Base-by-base conservation (phyloP, 1,284 basidiomycete species). In the Lentinula novae-zelandiae region DNA sequence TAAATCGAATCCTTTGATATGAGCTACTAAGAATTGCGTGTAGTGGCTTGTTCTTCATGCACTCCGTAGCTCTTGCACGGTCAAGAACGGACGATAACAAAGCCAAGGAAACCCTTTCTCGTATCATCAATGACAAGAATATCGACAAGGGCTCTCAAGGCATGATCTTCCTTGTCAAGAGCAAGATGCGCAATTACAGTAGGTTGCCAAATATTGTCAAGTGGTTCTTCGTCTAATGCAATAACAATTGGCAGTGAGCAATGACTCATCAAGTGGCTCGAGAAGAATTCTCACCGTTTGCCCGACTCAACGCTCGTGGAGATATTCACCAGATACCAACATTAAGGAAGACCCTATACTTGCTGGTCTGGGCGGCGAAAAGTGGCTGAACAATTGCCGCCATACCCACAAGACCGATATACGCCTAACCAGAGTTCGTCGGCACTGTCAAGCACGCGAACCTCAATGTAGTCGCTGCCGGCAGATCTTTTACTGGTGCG, bases 101-200 rank as follows among this genome's bases (percentile, higher is more conserved):
- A 48, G 53, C 52, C 17, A 49, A 54, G 22, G 27, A 55, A 27
- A 39, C 33, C 6, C 52, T 60, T 17, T 52, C 52, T n/a, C 22
- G n/a, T 42, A 39, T 60, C 42, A 15, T 55, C 33, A 55, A 55
- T 17, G 57, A 58, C 40, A 55, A 55, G 36, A 40, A 46, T 31
- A 42, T 13, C 34, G 17, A 53, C 34, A 38, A 31, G 15, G 34
- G 39, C 34, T 17, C 52, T 49, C 17, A 20, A 31, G 22, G 13
- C 17, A 49, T 49, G 22, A 12, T 49, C 4, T 49, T 7, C 5
- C 48, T 49, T 22, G 46, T 49, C 12, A 8, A 49, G 22, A 49
- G 5, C 5, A 36, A 40, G 20, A 55, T 17, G 39, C 39, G 5
- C 53, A 46, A 36, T 5, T 0, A n/a, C 38, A n/a, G 17, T 55